A percentile compares a stretch with the other conserved stretches of the same genome.
These are phyloP conservation scores for Elymus sibiricus DNA, from an alignment of 176 grass and related monocot genomes.

Conservation along the genomic window DNA sequence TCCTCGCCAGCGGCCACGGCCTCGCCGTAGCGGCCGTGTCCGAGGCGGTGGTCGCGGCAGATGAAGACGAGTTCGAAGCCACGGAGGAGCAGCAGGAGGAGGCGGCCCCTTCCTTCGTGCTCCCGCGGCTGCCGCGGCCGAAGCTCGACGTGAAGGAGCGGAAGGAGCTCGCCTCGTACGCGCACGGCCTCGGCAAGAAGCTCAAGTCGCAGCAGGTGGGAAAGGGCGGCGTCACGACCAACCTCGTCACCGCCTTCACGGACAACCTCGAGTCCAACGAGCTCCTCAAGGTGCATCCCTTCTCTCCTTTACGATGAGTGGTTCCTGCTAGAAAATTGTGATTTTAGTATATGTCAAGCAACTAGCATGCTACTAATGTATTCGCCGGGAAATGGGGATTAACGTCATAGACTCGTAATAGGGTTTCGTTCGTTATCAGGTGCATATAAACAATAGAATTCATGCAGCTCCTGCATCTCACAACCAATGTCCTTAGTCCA, in stretches of 20 bases:
- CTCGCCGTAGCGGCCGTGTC: constrained; percentile 2
- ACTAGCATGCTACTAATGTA: not conserved
- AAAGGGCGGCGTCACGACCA: constrained; percentile 71
- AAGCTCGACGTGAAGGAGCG: constrained; percentile 89
- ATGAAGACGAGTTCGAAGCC: constrained; percentile 15
- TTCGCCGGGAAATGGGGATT: not conserved
- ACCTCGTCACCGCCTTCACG: constrained; percentile 60
- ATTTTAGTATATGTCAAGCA: not conserved
- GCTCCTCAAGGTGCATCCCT: constrained; percentile 71
- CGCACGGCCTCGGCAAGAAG: constrained; percentile 82
- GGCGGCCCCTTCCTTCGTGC: constrained; percentile 16
- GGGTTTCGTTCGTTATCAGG: not conserved
- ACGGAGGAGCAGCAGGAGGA: constrained; percentile 17
- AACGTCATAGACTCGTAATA: not conserved
- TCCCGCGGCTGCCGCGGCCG: constrained; percentile 53
- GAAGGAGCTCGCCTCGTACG: constrained; percentile 86
- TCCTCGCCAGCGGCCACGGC: constrained; percentile 19
- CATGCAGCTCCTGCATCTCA: too few relatives aligned
- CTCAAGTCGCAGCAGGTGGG: constrained; percentile 94
- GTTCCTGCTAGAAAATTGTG: not conserved
- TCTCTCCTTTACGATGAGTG: not conserved
- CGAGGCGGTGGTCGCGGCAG: constrained; percentile 5
- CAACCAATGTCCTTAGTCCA: not conserved
- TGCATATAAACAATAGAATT: too few relatives aligned
- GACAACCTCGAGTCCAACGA: constrained; percentile 90